Evolutionary conservation across 306 rosid genomes (phyloP).

Genomic region (Canavalia ensiformis): DNA sequence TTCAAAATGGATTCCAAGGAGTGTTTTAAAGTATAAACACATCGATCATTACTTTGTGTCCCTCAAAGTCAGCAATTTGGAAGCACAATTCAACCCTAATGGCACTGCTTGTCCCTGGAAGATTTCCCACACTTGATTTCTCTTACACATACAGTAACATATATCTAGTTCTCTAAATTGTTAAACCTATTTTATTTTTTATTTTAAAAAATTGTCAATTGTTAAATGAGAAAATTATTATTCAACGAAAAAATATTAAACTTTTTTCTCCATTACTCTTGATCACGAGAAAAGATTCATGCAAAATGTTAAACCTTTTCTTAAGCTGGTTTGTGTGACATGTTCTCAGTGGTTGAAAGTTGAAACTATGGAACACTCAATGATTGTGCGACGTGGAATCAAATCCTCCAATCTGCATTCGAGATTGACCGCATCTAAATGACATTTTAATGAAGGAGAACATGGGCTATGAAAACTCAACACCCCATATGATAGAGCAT

Average conservation of each 20-base stretch:
- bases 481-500: too few relatives aligned
- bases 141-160: too few relatives aligned
- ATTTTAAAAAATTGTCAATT: too few relatives aligned
- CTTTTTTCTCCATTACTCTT: neutral
- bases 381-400: conserved; percentile 11
- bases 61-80: conserved; percentile 16
- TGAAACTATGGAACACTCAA: conserved; percentile 13
- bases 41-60: neutral
- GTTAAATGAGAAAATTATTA: too few relatives aligned
- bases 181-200: too few relatives aligned
- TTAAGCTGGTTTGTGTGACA: neutral
- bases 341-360: conserved; percentile 19
- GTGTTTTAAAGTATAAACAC: neutral
- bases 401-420: neutral
- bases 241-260: too few relatives aligned
- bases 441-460: neutral
- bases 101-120: neutral
- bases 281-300: neutral
- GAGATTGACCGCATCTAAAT: neutral
- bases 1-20: neutral
- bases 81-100: conserved; percentile 16
- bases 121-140: neutral
- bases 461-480: neutral
- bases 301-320: neutral
- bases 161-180: too few relatives aligned